Evolutionary conservation across 1,284 basidiomycete species (phyloP).

Genomic region (Exsudoporus floridanus): DNA sequence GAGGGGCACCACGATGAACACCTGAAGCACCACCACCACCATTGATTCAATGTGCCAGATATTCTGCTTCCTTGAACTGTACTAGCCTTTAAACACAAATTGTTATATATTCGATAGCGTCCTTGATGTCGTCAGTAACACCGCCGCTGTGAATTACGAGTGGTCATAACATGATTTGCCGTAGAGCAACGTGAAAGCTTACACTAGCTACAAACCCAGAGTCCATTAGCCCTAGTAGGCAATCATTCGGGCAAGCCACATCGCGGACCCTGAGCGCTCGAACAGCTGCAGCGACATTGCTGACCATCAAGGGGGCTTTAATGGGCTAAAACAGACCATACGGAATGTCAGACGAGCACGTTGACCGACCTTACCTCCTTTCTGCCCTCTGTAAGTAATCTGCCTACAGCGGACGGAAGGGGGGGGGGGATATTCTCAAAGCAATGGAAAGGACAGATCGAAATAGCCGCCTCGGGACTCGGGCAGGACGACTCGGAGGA

Average conservation of each 20-base stretch:
- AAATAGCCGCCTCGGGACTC: background rate
- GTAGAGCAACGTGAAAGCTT: background rate
- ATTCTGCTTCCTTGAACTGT: background rate
- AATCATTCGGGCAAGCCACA: too few relatives aligned
- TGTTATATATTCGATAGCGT: constrained; percentile 1
- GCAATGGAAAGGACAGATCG: background rate
- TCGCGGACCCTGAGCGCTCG: too few relatives aligned
- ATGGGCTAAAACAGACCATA: background rate
- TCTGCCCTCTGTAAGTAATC: constrained; percentile 21
- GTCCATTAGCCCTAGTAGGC: background rate
- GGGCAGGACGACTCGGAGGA: background rate
- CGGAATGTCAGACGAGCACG: background rate
- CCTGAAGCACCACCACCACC: background rate
- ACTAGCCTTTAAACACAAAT: background rate
- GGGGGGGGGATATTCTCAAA: background rate
- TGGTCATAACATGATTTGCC: background rate
- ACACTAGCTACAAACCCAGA: background rate
- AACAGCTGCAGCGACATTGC: too few relatives aligned
- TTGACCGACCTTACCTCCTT: constrained; percentile 14
- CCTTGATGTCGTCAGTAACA: background rate
- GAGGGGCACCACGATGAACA: constrained; percentile 1
- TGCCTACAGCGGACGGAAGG: constrained; percentile 30
- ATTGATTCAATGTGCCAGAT: constrained; percentile 1
- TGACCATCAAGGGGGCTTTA: background rate
- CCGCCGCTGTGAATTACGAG: background rate